Evolutionary conservation across 164 flowering plant genomes (phyloP).

Genomic region (Piper betle): DNA sequence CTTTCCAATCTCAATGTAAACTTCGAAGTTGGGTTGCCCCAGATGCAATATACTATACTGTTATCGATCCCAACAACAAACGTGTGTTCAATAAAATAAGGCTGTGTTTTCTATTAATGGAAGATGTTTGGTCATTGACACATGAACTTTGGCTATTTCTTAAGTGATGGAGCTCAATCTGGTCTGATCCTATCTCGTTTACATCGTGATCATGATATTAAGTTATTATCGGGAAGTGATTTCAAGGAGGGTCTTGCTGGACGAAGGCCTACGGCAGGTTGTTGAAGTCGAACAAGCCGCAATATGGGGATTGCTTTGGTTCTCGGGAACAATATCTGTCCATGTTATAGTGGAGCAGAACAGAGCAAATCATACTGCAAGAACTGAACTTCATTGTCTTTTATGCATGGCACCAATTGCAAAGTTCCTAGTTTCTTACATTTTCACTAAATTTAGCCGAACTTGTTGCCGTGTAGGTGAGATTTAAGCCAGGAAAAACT

Average conservation of each 20-base stretch:
- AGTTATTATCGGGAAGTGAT: slow-evolving; percentile 52
- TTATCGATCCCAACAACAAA: slow-evolving; percentile 79
- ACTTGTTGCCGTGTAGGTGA: slow-evolving; percentile 40
- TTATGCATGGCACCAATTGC: not conserved
- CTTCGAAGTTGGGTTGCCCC: slow-evolving; percentile 83
- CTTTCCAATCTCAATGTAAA: slow-evolving; percentile 66
- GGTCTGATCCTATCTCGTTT: too few relatives aligned
- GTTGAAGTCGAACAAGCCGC: slow-evolving; percentile 96
- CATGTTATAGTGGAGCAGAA: slow-evolving; percentile 95
- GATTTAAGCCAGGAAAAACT: slow-evolving; percentile 72
- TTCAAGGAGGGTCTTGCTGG: slow-evolving; percentile 64
- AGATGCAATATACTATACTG: slow-evolving; percentile 89
- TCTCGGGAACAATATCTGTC: slow-evolving; percentile 84
- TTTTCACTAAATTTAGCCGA: not conserved
- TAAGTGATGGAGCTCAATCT: too few relatives aligned
- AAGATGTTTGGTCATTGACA: not conserved
- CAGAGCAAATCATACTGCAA: slow-evolving; percentile 66
- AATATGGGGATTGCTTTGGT: slow-evolving; percentile 92
- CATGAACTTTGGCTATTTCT: not conserved
- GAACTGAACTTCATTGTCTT: slow-evolving; percentile 7
- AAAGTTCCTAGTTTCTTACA: too few relatives aligned
- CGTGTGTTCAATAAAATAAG: slow-evolving; percentile 92
- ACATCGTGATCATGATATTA: too few relatives aligned
- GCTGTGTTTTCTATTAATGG: slow-evolving; percentile 23
- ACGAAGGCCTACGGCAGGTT: slow-evolving; percentile 84